Percentiles rank a stretch among this genome's conserved stretches.
Evolutionary conservation across 2,329 filamentous ascomycete genomes (phyloP).

Genomic region (Epichloe aotearoae): DNA sequence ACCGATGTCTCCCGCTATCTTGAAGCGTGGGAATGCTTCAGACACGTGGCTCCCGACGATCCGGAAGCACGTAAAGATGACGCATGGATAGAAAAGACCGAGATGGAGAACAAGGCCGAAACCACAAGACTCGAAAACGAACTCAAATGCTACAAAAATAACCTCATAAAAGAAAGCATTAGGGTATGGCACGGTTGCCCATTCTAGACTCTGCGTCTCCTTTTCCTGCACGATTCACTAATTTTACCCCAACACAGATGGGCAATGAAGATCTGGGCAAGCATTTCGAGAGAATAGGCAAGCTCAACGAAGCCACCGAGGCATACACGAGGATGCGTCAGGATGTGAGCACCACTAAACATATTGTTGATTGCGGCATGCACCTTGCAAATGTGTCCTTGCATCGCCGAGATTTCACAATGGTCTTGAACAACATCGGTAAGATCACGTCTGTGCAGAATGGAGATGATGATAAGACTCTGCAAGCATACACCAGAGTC

Average conservation of each 20-base stretch:
- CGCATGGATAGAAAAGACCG: slow-evolving; percentile 60
- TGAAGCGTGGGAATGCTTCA: slow-evolving; percentile 52
- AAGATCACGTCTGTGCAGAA: slow-evolving; percentile 48
- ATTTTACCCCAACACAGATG: slow-evolving; percentile 45
- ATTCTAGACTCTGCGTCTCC: not conserved
- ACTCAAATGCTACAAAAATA: slow-evolving; percentile 89
- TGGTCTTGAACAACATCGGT: slow-evolving; percentile 42
- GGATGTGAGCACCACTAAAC: slow-evolving; percentile 70
- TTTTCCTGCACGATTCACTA: not conserved
- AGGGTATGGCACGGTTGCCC: slow-evolving; percentile 37
- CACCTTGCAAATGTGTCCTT: slow-evolving; percentile 65
- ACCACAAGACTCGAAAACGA: slow-evolving; percentile 68
- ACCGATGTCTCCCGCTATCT: slow-evolving; percentile 62
- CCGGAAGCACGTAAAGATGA: slow-evolving; percentile 54
- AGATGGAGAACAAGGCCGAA: slow-evolving; percentile 54
- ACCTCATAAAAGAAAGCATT: slow-evolving; percentile 94
- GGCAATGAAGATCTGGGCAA: slow-evolving; percentile 84
- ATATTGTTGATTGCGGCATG: slow-evolving; percentile 71
- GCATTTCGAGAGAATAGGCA: slow-evolving; percentile 68
- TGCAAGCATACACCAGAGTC: slow-evolving; percentile 38
- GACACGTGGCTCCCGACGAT: slow-evolving; percentile 49
- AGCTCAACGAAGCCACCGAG: slow-evolving; percentile 59
- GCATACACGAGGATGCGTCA: slow-evolving; percentile 80
- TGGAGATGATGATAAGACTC: slow-evolving; percentile 31
- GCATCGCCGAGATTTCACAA: slow-evolving; percentile 65